phyloP scores from a whole-genome alignment of 768 basidiomycete species.

The Candolleomyces efflorescens region DNA sequence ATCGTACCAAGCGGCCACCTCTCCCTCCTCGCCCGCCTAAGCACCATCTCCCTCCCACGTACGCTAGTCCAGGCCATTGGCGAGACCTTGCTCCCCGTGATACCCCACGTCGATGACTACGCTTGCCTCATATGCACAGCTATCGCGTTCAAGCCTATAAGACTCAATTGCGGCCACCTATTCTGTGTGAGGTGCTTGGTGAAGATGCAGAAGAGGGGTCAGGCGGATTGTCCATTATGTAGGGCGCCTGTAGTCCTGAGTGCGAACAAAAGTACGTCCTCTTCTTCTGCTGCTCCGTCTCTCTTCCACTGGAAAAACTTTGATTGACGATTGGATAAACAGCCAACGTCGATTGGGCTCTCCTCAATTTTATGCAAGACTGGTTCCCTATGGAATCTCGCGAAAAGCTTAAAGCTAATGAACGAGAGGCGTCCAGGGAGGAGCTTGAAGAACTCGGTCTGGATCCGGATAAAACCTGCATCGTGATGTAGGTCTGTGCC shows the following conservation, averaged over 20 bases:
- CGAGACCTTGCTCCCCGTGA: conserved; percentile 73
- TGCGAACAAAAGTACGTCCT: conserved; percentile 68
- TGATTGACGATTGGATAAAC: too few species aligned
- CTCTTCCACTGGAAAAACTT: too few species aligned
- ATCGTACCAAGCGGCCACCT: conserved; percentile 9
- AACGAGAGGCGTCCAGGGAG: conserved; percentile 69
- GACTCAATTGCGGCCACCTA: conserved; percentile 75
- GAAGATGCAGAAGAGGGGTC: conserved; percentile 84
- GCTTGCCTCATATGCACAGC: conserved; percentile 83
- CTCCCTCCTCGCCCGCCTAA: conserved; percentile 13
- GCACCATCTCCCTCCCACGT: conserved; percentile 27
- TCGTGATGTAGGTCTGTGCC: conserved; percentile 39
- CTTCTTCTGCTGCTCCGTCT: not conserved
- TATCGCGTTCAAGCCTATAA: conserved; percentile 90
- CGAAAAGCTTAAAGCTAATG: conserved; percentile 70
- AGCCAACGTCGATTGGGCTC: conserved; percentile 78
- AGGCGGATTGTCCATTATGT: conserved; percentile 81
- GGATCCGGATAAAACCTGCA: conserved; percentile 39
- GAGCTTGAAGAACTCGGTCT: conserved; percentile 64
- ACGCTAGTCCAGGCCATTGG: conserved; percentile 77
- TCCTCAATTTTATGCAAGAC: conserved; percentile 82
- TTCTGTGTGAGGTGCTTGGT: conserved; percentile 80
- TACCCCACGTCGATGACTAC: conserved; percentile 82
- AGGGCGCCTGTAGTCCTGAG: conserved; percentile 69
- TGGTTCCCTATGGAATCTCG: conserved; percentile 89